Base-by-base conservation (phyloP, 192 early-diverging fungal genomes). In the Gaertneriomyces semiglobifer region DNA sequence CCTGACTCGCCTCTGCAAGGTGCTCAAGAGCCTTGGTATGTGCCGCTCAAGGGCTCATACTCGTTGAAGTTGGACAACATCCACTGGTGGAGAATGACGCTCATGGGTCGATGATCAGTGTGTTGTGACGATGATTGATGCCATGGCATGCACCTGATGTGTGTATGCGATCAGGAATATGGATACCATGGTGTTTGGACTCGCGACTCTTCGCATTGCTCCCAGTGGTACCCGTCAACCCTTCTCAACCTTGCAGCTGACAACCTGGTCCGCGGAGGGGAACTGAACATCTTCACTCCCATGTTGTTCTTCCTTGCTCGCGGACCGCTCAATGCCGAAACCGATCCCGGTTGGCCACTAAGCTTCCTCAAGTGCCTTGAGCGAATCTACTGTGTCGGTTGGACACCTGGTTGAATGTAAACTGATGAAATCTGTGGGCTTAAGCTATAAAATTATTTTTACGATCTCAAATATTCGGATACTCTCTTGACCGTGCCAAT, bases 261-360 rank as follows among this genome's bases (percentile, higher is more conserved):
- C 75, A 77, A 84, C 68, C 80, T 96, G n/a, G 85, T 93, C 40
- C 83, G 78, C 41, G 92, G 92, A 58, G 95, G 86, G 16, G 80
- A 84, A 68, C 66, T 84, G 66, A 81, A 89, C 55, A 75, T 98
- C 53, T 95, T 96, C 66, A 98, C 95, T 8, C 95, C 95, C 65
- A 98, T 98, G 95, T 98, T 88, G 80, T 88, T 90, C 66, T 81
- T 76, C 71, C 64, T 81, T 41, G 79, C 70, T 53, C 60, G 79
- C 45, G 81, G 81, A 67, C 79, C n/a, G n/a, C n/a, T n/a, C n/a
- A n/a, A n/a, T n/a, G n/a, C 59, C 9, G 59, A 63, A 11, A 38
- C 39, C 25, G 47, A 14, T 20, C 44, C 48, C 20, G 43, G n/a
- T n/a, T n/a, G n/a, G n/a, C n/a, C n/a, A n/a, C n/a, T n/a, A n/a